Base-by-base conservation (phyloP, 805 yeast genomes). In the Barnettozyma wickerhamii region DNA sequence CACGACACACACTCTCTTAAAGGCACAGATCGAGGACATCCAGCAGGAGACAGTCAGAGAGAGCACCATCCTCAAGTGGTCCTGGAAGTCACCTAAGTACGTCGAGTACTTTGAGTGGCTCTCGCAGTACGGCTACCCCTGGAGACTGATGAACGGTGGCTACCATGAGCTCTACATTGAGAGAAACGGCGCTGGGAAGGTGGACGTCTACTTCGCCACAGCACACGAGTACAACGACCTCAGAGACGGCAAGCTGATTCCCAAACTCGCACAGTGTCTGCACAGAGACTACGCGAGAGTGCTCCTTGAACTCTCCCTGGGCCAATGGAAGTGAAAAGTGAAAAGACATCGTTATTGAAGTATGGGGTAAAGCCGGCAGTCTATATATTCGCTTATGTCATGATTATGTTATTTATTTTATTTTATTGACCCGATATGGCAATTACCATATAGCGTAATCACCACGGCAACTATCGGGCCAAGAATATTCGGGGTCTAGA, bases 101-200 rank as follows among this genome's bases (percentile, higher is more conserved):
- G 50, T 47, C 6, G 15, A 29, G 2, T 38, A 26, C 17, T 54
- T 50, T 31, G 52, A 51, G 19, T 46, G 38, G 35, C 6, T 54
- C 4, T 46, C 55, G 0, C 6, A 35, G 1, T 54, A 50, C 23
- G 59, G 59, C 10, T 52, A 49, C 33, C 59, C 59, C 6, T 54
- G 57, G 57, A 49, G 56, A 44, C 7, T 54, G 36, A 51, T 54
- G 57, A 51, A 46, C 34, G 59, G 59, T 23, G 59, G 59, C 0
- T 35, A 29, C 3, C 52, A 48, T 19, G 59, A 54, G 18, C 23
- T 54, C 1, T 33, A 45, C 17, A 40, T 54, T 21, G 41, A 47
- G 30, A 27, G 38, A 4, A 19, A 30, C 4, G 48, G 35, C 12
- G 18, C 33, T 5, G 30, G 38, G 5, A 40, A 36, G 14, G 19